These are phyloP conservation scores for Prunus armeniaca DNA, from an alignment of 306 rosid genomes.

Conservation along the genomic window DNA sequence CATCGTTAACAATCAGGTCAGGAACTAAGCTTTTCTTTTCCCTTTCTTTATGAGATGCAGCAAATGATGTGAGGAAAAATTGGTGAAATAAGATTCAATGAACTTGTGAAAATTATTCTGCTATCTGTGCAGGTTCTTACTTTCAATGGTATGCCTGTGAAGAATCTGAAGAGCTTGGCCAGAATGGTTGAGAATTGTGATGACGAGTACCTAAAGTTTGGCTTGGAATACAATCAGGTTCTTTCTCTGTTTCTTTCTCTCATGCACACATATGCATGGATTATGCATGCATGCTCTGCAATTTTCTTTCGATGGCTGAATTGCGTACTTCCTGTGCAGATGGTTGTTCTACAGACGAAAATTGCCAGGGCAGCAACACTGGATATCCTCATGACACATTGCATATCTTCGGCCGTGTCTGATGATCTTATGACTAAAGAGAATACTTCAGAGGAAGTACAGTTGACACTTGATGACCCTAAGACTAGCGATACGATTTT, in stretches of 20 bases:
- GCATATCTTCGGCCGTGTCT: conserved; percentile 66
- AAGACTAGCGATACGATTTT: conserved; percentile 7
- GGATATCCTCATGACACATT: conserved; percentile 62
- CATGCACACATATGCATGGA: neutral
- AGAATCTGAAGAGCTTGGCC: conserved; percentile 72
- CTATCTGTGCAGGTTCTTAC: conserved; percentile 49
- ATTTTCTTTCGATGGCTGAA: conserved; percentile 3
- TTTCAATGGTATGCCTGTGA: conserved; percentile 64
- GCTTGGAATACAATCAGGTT: conserved; percentile 76
- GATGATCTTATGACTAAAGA: conserved; percentile 50
- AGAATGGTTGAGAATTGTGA: conserved; percentile 64
- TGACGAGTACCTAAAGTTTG: conserved; percentile 65
- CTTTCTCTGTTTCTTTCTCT: conserved; percentile 2
- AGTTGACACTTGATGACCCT: neutral
- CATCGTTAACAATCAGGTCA: conserved; percentile 73
- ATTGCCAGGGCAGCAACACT: conserved; percentile 56
- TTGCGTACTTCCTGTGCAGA: conserved; percentile 31
- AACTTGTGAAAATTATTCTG: conserved; percentile 8
- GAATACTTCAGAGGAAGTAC: neutral
- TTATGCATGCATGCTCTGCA: neutral
- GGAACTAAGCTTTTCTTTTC: neutral
- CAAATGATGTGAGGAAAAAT: neutral
- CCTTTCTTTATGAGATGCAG: neutral
- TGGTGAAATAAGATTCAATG: neutral
- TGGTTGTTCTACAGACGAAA: conserved; percentile 54